Evolutionary conservation across 2,329 filamentous ascomycete genomes (phyloP), one percentile per base, ranked within the genome.

Genomic region (Epichloe typhina): DNA sequence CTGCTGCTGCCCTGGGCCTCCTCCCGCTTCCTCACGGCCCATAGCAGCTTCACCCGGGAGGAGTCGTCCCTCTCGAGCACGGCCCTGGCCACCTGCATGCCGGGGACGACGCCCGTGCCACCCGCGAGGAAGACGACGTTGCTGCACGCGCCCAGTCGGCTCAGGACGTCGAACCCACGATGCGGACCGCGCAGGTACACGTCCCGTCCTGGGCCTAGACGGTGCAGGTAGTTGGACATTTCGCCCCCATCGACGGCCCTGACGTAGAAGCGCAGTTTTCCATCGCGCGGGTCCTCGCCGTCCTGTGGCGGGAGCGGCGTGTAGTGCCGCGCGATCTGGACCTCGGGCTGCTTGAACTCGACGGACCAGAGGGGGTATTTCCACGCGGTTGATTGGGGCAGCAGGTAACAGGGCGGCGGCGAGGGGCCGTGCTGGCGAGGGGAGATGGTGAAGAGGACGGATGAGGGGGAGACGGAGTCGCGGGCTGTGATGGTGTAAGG

Each of bases 281-380:
- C 68, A 36, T 61, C 59, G n/a, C 64, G 58, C 2, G 58, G 59
- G 2, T 65, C 60, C 13, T 62, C 58, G 4, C 48, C 57, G 0
- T 54, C 49, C 0, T 57, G 26, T 0, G 80, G 76, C 0, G 88
- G 91, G 0, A 98, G 72, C 0, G 91, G 89, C 4, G 93, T 97
- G 67, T 98, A 98, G 52, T 88, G 83, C 54, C 93, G 73, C 42
- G 88, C 87, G 58, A 98, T 95, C 68, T 96, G 90, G 52, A 97
- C 70, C 64, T 95, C 83, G 2, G 93, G 93, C 69, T 97, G 93
- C 69, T 95, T 95, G 62, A 95, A 82, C 70, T 96, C 86, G 36
- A 97, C 84, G 55, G 84, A 89, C 85, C 88, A 95, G 41, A 94
- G 75, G 4, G 86, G 84, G 51, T 78, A 56, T 11, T 56, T 57